phyloP scores from a whole-genome alignment of 2,329 filamentous ascomycete species.

The Lecanicillium sp. region DNA sequence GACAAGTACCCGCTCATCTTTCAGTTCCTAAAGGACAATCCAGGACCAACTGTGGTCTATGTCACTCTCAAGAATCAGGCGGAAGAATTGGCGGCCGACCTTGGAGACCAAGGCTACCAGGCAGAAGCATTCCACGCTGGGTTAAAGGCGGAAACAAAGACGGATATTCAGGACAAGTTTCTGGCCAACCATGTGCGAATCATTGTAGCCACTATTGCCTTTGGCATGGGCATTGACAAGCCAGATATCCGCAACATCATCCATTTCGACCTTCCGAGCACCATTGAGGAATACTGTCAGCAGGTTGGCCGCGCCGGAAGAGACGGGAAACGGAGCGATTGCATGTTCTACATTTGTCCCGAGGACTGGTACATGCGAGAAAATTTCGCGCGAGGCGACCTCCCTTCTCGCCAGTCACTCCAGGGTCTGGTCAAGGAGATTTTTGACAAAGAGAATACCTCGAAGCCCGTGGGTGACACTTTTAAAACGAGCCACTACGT shows the following conservation, averaged over 20 bases:
- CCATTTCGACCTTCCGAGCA: slow-evolving; percentile 45
- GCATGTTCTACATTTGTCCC: slow-evolving; percentile 51
- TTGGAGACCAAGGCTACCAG: slow-evolving; percentile 33
- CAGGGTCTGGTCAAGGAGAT: slow-evolving; percentile 43
- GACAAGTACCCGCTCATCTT: slow-evolving; percentile 41
- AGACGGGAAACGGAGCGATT: slow-evolving; percentile 47
- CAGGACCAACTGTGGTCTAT: slow-evolving; percentile 54
- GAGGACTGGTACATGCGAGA: slow-evolving; percentile 54
- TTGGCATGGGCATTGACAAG: slow-evolving; percentile 57
- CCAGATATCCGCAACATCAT: slow-evolving; percentile 48
- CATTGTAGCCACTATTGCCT: slow-evolving; percentile 47
- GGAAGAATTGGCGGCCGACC: slow-evolving; percentile 33
- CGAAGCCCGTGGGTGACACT: not conserved
- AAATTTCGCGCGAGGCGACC: slow-evolving; percentile 53
- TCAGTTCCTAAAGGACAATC: slow-evolving; percentile 42
- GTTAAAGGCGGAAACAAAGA: slow-evolving; percentile 39
- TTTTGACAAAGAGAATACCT: slow-evolving; percentile 32
- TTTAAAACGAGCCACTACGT: slow-evolving; percentile 36
- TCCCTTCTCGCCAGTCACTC: slow-evolving; percentile 48
- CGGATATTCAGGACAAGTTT: slow-evolving; percentile 44
- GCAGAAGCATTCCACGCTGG: slow-evolving; percentile 46
- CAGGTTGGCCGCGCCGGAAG: slow-evolving; percentile 51
- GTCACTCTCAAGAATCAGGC: slow-evolving; percentile 50
- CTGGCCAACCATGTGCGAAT: slow-evolving; percentile 39
- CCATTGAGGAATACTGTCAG: slow-evolving; percentile 52